Evolutionary conservation across 1,284 basidiomycete species (phyloP).

Genomic region (Apiotrichum veenhuisii): DNA sequence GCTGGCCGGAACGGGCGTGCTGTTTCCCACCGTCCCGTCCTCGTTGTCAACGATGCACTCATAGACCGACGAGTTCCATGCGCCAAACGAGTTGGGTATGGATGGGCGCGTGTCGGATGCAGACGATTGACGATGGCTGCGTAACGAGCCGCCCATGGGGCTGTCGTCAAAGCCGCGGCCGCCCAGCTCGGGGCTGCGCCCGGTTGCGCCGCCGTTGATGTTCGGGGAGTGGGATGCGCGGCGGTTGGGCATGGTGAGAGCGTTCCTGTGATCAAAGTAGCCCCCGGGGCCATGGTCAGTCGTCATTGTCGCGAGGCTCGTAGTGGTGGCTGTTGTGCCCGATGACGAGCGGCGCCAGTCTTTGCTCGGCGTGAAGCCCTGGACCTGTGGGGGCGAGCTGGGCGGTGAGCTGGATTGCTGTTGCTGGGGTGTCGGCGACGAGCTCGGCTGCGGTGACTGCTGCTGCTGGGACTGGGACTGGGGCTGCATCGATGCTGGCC

Average conservation of each 20-base stretch:
- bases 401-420: background rate
- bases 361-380: constrained; percentile 6
- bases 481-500: background rate
- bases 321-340: constrained; percentile 29
- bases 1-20: background rate
- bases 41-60: background rate
- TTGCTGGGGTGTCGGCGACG: background rate
- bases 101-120: background rate
- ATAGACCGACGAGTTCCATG: background rate
- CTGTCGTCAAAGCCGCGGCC: background rate
- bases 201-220: background rate
- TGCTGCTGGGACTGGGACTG: background rate
- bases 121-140: background rate
- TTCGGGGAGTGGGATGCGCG: constrained; percentile 9
- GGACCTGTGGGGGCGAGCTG: background rate
- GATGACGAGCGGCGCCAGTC: constrained; percentile 28
- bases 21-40: background rate
- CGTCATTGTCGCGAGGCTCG: constrained; percentile 14
- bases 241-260: constrained; percentile 16
- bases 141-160: background rate
- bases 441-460: no score
- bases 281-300: constrained; percentile 9
- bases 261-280: background rate
- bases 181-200: background rate
- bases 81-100: constrained; percentile 1